Evolutionary conservation across 225 moss, liverwort and hornwort species (phyloP), one percentile per base, ranked within the genome.

Genomic region (Antitrichia curtipendula): DNA sequence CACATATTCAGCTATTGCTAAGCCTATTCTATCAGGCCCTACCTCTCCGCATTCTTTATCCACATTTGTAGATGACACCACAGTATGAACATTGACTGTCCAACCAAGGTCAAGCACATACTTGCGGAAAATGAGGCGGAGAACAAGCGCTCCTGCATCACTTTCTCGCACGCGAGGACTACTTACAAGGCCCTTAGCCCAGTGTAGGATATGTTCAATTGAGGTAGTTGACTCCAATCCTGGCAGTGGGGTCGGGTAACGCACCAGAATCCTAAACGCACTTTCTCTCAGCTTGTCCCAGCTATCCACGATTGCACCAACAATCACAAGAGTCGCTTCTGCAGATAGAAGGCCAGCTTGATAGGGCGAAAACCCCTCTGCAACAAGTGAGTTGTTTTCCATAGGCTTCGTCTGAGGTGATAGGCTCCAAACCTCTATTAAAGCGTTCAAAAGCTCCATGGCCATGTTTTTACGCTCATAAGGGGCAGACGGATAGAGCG

Each of bases 141-240:
- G 94, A 73, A 93, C 96, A 63, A 99, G 90, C 47, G 99, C 96
- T 84, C 99, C 99, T 64, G 99, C 99, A 89, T 99, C 97, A 82
- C 97, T 95, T 90, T 99, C 99, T 95, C 99, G 91, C 69, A 96
- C 97, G 84, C 99, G 97, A 88, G 99, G 97, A 86, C 99, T 99
- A 87, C 89, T 93, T 31, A 96, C 96, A 87, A 99, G 92, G 81
- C 92, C 94, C 88, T 97, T 99, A 34, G 95, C 97, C 99, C 99
- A 99, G 71, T 88, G 92, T 87, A 97, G 84, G 69, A 97, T 90
- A 41, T 85, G 77, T 88, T 94, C 95, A 83, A 99, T 92, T 50
- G 87, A 92, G 71, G 86, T 62, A 71, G 95, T 92, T 78, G 96
- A 94, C 47, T 96, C 95, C 84, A 99, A 88, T 78, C 99, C 99